Evolutionary conservation across 768 basidiomycete species (phyloP), one percentile per base, ranked within the genome.

Genomic region (Rhodotorula paludigena): DNA sequence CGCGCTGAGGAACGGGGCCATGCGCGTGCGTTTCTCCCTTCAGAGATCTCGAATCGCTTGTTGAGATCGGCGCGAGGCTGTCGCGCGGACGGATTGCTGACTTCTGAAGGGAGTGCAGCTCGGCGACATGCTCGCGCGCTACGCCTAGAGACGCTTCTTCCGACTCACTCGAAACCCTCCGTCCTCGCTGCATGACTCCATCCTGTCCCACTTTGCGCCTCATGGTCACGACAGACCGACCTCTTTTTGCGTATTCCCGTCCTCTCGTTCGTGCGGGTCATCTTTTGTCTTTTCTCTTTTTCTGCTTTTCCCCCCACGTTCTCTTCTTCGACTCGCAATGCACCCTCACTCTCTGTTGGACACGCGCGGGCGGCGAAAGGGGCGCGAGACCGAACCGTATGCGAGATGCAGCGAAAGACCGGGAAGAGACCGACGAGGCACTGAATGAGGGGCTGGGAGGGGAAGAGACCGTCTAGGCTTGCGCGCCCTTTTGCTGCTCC

Each of bases 1-100:
- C 74, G 89, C 81, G 63, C 85, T 94, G 57, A 80, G 92, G 72
- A 80, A 82, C 11, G 89, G 89, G 1, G 92, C 90, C 23, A 78
- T 94, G 72, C 92, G 90, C 85, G 88, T 90, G 59, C 62, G 83
- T 79, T 23, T 25, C 25, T 8, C 28, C 16, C 41, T 35, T 30
- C 9, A 12, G 39, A 44, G 38, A 25, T 18, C 23, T 52, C n/a
- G 28, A 9, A 9, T 7, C 25, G 7, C 35, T 54, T 5, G 7
- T 32, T 60, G 12, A 42, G n/a, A n/a, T n/a, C n/a, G n/a, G n/a
- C n/a, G n/a, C n/a, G n/a, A 2, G 3, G 5, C 38, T 51, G 23
- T 30, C 41, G 28, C 0, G 10, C 39, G 30, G 11, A 15, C 23
- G n/a, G n/a, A n/a, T 45, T 3, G 39, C 60, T 62, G 60, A 52